Conservation (phyloP, 768 basidiomycete species). For the Trametes gibbosa region DNA sequence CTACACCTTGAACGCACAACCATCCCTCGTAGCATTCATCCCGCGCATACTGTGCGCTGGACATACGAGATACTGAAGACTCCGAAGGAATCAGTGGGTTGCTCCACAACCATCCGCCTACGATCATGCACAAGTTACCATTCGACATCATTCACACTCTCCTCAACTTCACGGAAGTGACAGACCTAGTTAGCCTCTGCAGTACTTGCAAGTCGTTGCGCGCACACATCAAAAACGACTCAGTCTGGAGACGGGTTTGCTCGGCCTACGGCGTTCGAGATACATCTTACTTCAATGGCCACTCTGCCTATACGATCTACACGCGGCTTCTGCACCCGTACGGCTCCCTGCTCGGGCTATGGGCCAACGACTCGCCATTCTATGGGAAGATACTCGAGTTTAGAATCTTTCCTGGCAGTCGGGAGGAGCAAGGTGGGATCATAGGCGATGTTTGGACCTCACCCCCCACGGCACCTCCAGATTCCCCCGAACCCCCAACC, state of each 20-base stretch:
- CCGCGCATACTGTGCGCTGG: too few relatives aligned
- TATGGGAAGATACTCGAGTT: conserved; percentile 24
- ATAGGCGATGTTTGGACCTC: conserved; percentile 21
- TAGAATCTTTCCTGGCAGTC: conserved; percentile 7
- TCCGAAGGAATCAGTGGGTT: too few relatives aligned
- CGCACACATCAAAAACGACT: conserved; percentile 5
- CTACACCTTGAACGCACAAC: too few relatives aligned
- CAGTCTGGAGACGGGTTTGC: conserved; percentile 15
- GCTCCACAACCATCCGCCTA: too few relatives aligned
- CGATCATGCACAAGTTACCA: conserved; percentile 2
- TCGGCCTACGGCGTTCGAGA: conserved; percentile 14
- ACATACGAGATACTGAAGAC: too few relatives aligned
- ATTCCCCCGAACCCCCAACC: neutral
- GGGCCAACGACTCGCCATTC: conserved; percentile 23
- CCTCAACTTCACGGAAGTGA: neutral
- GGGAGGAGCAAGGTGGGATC: conserved; percentile 15
- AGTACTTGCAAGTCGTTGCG: conserved; percentile 16
- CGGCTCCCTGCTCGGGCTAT: conserved; percentile 18
- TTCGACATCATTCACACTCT: conserved; percentile 19
- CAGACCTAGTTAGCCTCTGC: conserved; percentile 14
- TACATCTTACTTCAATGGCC: conserved; percentile 1
- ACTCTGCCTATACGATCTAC: conserved; percentile 15
- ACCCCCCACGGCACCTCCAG: neutral
- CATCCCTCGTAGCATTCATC: too few relatives aligned
- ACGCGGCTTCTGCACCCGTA: conserved; percentile 20